Base-by-base conservation (phyloP, 2,329 filamentous ascomycete genomes). In the Fusarium sp. region DNA sequence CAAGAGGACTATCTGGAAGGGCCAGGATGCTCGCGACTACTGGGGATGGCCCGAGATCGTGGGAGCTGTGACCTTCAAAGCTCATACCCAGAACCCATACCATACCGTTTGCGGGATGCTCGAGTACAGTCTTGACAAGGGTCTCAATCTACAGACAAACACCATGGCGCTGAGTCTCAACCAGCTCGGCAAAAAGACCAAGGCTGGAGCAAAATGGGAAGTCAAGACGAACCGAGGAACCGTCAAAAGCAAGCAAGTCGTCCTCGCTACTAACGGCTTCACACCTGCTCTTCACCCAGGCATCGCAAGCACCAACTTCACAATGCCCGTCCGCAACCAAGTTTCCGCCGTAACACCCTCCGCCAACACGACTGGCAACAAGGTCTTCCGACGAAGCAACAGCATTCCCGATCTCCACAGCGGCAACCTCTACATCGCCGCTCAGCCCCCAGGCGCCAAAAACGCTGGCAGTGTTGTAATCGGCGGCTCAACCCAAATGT, bases 1-100 rank as follows among this genome's bases (percentile, higher is more conserved):
- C 39, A 71, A 45, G 15, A 54, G 68, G 10, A 71, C 68, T 2
- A 61, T 71, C 15, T 54, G 33, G 55, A 67, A 67, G 7, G 68
- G 51, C 0, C 67, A 71, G 11, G 38, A 39, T 3, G 68, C 68
- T 15, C 68, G 68, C 0, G 55, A 71, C 2, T 66, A 71, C 6
- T 71, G 68, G 68, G 50, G 51, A 36, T 71, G 68, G 68, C 68
- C 68, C 1, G 68, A 71, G 20, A 71, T 71, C 1, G 51, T 71
- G 0, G 68, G 68, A 3, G 67, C 68, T 16, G 56, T 71, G 53
- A 71, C 61, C 5, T 71, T 71, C n/a, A 57, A 54, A 11, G 67
- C 67, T 1, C 67, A 71, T n/a, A 71, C 68, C 8, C 68, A 71
- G 6, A 71, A 71, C 9, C 68, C 68, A 0, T 71, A 71, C 14